Evolutionary conservation across 306 rosid species (phyloP), one percentile per base, ranked within the genome.

Genomic region (Hippophae gyantsensis): DNA sequence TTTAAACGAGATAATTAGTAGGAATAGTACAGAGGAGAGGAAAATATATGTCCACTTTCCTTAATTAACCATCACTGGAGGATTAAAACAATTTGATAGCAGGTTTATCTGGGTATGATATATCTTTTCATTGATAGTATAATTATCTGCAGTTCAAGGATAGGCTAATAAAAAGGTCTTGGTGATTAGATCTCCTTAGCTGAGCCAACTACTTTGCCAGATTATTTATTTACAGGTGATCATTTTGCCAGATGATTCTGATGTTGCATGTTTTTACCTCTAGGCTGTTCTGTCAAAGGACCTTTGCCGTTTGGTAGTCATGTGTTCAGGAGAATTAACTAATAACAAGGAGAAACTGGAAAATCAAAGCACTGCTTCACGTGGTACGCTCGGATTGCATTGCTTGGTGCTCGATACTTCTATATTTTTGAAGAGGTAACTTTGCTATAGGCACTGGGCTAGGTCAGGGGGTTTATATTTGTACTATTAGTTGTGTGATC

Each of bases 271-370:
- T 60, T 32, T 32, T 32, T 75, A 49, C 75, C 74, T 58, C 70
- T 71, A 90, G 96, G 96, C 81, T 62, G 82, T 89, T 68, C 78
- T 90, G 75, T 90, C 97, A 44, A 90, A 87, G 73, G 96, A 90
- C 76, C 87, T 90, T 71, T 81, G 96, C 67, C 87, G 87, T 72
- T 82, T 90, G 90, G 72, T 85, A 64, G 95, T 90, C 79, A 79
- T 74, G 75, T 87, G 95, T 76, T 87, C 94, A 38, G 98, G 94
- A 78, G 87, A 79, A 70, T 76, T 85, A 54, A 67, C 75, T 71
- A 75, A 72, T 60, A 80, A 65, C 62, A 62, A 58, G 43, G 63
- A 75, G 49, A 82, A 68, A 32, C 38, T 32, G 60, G 71, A 69
- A 48, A 66, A 59, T 47, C 44, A 55, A 56, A 61, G 56, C 50